Evolutionary conservation across 2,329 filamentous ascomycete genomes (phyloP), one percentile per base, ranked within the genome.

Genomic region (Apiospora koreana): DNA sequence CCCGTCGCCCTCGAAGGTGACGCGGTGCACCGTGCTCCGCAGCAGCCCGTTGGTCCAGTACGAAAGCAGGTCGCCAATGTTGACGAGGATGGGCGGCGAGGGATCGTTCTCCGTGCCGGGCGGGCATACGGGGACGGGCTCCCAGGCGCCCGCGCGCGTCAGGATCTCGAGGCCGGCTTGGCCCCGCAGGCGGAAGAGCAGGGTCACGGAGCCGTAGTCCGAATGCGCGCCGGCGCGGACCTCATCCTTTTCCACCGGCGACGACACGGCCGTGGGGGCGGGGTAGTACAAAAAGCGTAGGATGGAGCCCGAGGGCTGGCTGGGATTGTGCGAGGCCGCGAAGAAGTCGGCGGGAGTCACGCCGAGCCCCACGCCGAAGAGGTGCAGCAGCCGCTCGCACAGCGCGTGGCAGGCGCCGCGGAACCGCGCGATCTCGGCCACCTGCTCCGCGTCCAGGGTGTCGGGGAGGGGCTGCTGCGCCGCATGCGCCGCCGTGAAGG

Each of bases 1-100:
- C 28, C 54, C 54, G 31, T 76, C 72, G 41, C 80, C 82, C 0
- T 82, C 81, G 74, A 97, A 96, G 0, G 95, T 90, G 41, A 98
- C 96, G 14, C 95, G 86, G 79, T 98, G 96, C 7, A 98, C 89
- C 0, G 95, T 98, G 75, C 92, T 94, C 75, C 94, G 92, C 73
- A 98, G 86, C 65, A 98, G 81, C 0, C 95, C 94, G 73, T 93
- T 92, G 0, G 96, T 98, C 95, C 95, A 98, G 80, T 97, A 96
- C 43, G 90, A 92, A 72, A 92, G 82, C 78, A 92, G 77, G 79
- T 91, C 83, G 81, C 92, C 82, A 82, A 94, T 88, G 85, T 96
- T 83, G 90, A 98, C 80, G 86, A 98, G 80, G 86, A 94, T 94
- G 1, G 92, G 95, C n/a, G 89, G 91, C 50, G 84, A 87, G 10